Conservation (phyloP, 2,329 filamentous ascomycete genomes). For the Nemania abortiva region DNA sequence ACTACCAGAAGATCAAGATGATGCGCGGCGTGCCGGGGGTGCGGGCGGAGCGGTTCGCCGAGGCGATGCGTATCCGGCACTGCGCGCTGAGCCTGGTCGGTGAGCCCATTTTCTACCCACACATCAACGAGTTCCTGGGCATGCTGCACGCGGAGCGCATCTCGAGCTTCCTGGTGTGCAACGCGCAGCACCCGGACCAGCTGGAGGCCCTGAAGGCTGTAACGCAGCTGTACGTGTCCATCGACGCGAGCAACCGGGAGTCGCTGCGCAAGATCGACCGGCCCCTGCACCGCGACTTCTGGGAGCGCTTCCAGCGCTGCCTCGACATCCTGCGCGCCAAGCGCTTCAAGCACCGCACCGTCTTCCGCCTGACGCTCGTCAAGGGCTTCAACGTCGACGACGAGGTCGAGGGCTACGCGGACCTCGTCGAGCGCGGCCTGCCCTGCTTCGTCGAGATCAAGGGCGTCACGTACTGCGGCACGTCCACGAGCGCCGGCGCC, state of each 20-base stretch:
- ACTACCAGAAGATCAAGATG: conserved; percentile 99
- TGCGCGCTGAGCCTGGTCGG: conserved; percentile 93
- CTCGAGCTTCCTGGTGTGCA: conserved; percentile 95
- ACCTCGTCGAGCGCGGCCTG: conserved; percentile 85
- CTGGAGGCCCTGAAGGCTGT: conserved; percentile 84
- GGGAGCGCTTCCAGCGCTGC: conserved; percentile 93
- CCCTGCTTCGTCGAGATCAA: conserved; percentile 97
- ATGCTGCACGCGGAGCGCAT: conserved; percentile 89
- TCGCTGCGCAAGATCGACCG: conserved; percentile 89
- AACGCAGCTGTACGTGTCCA: conserved; percentile 95
- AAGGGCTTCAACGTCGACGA: conserved; percentile 99
- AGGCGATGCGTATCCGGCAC: conserved; percentile 93
- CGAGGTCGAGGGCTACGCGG: conserved; percentile 89
- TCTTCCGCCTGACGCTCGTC: conserved; percentile 93
- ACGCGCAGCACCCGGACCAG: conserved; percentile 95
- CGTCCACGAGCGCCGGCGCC: conserved; percentile 82
- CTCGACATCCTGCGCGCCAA: conserved; percentile 88
- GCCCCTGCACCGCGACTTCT: conserved; percentile 94
- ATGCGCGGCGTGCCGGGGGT: conserved; percentile 94
- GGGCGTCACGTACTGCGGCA: conserved; percentile 97
- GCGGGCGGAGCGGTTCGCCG: conserved; percentile 88
- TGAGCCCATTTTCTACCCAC: conserved; percentile 98
- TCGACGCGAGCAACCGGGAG: conserved; percentile 92
- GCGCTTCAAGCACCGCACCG: conserved; percentile 87
- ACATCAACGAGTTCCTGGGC: conserved; percentile 91